Base-by-base conservation (phyloP, 805 yeast species). In the Cyberlindnera petersonii region DNA sequence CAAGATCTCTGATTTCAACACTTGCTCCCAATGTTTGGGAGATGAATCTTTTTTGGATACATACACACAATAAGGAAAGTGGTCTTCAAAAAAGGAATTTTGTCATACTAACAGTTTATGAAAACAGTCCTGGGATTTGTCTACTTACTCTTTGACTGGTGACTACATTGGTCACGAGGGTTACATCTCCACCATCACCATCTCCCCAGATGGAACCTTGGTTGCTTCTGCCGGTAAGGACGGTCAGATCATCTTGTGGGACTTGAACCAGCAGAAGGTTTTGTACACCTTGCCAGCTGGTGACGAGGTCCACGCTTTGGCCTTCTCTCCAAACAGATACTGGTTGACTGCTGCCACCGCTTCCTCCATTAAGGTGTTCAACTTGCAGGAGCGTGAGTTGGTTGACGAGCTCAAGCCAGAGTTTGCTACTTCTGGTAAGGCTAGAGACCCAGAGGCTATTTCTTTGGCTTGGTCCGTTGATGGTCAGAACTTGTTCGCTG, bases 291-390 rank as follows among this genome's bases (percentile, higher is more conserved):
- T 93, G 71, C 75, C 78, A 63, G 91, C 96, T 61, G 87, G 93
- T 71, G 93, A 91, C 66, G 98, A 91, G 79, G 88, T 93, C 61
- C 86, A 86, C 73, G 94, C 97, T 69, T 80, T 93, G 68, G 95
- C 97, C 62, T 93, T 93, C 95, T 91, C 98, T 71, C 98, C 99
- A 76, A 86, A 86, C 95, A 89, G 98, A 84, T 93, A 86, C 94
- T 93, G 98, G 98, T 85, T 93, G 72, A 91, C 95, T 69, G 98
- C 98, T 75, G 98, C 98, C 66, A 93, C 99, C 62, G 75, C 96
- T 56, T 75, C 96, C 58, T 93, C 96, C 66, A 87, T 93, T 79
- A 91, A 89, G 86, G 82, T 93, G 80, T 93, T 81, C 86, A 86
- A 89, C 83, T 82, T 93, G 71, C 93, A 88, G 77, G 89, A 85